Base-by-base conservation (phyloP, 2,329 filamentous ascomycete species). In the Zalaria obscura region DNA sequence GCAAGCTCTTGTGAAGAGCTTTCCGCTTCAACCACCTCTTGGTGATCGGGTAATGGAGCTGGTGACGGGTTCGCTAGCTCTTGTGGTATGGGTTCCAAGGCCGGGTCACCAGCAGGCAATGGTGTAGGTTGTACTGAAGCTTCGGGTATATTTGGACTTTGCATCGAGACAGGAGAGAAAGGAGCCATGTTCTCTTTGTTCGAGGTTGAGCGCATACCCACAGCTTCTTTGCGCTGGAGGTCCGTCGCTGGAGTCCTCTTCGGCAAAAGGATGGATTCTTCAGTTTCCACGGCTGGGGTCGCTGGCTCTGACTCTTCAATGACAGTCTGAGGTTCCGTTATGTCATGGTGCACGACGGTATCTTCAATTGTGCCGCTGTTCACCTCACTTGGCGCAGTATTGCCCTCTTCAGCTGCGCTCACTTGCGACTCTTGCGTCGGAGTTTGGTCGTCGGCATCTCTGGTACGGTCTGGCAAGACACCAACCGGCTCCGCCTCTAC, bases 141-240 rank as follows among this genome's bases (percentile, higher is more conserved):
- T 18, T 18, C 18, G 18, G 18, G 29, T n/a, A 32, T 32, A 32
- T 7, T n/a, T 7, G 29, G 29, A 32, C 29, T 32, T 32, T n/a
- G 7, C 7, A n/a, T 2, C 5, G 34, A 26, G 7, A 28, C 42
- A 33, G 45, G 49, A 39, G 48, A 49, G 7, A 46, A 29, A 3
- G 54, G 54, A 27, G 50, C 45, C n/a, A 55, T 47, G 29, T 56
- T 56, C 45, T 56, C 54, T 42, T 57, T 56, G 43, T 57, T 56
- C 37, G 52, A 55, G 11, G 51, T 54, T 4, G 52, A 53, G 31
- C 53, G 48, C 42, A 52, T 54, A 27, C 44, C 46, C 3, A 48
- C 45, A 25, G 45, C 48, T 8, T 55, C 52, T n/a, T 49, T 51
- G 27, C 50, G 49, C 5, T 52, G 42, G 2, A 44, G 41, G 25